phyloP scores from a whole-genome alignment of 108 stramenopile genomes.

The Parmales sp. region DNA sequence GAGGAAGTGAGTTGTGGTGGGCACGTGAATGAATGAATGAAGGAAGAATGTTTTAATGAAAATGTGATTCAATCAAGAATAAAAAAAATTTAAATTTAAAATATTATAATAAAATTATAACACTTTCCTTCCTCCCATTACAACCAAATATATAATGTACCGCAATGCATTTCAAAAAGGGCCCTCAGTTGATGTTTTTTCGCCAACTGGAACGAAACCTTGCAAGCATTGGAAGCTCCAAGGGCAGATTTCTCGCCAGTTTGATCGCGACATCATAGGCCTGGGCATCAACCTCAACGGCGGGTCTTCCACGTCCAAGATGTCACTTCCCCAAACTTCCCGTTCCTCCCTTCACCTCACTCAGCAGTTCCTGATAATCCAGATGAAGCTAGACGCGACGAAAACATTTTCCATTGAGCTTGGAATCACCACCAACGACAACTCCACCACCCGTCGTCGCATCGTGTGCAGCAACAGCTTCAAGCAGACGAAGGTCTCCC shows the following conservation, averaged over 20 bases:
- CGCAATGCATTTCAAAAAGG: background rate
- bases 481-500: background rate
- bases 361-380: background rate
- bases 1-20: background rate
- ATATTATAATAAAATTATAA: background rate
- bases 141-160: too few relatives aligned
- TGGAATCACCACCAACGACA: background rate
- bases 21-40: background rate
- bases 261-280: background rate
- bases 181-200: background rate
- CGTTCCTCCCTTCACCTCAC: background rate
- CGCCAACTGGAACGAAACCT: slow-evolving; percentile 1
- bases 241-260: background rate
- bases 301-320: background rate
- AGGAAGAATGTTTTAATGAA: background rate
- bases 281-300: background rate
- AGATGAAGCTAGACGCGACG: background rate
- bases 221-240: background rate
- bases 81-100: background rate
- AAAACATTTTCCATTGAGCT: background rate
- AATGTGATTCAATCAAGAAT: background rate
- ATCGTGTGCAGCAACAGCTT: background rate
- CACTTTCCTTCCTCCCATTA: too few relatives aligned
- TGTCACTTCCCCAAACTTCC: background rate
- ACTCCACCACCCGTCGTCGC: background rate